Conservation (phyloP, 768 basidiomycete genomes). For the Pleurotus tuoliensis region DNA sequence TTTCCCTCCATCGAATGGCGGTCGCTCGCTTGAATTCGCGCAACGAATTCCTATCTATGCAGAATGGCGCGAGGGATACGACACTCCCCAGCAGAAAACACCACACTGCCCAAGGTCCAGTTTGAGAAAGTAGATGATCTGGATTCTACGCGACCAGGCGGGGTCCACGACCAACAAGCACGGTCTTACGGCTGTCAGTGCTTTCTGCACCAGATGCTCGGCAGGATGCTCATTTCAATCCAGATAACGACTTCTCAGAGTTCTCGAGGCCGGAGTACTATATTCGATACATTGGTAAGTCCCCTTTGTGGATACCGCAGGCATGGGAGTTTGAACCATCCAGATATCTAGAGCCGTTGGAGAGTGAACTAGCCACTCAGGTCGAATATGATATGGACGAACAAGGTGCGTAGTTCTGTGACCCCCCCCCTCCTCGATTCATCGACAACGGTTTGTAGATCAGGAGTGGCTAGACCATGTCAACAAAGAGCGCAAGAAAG, state of each 20-base stretch:
- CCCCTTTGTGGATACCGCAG: conserved; percentile 8
- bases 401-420: conserved; percentile 58
- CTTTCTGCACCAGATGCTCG: not conserved
- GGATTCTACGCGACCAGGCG: conserved; percentile 52
- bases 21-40: too few relatives aligned
- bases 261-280: conserved; percentile 82
- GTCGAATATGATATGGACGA: conserved; percentile 99
- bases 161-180: conserved; percentile 60
- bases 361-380: conserved; percentile 85
- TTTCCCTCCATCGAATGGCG: too few relatives aligned
- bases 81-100: conserved; percentile 23
- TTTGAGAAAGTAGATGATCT: conserved; percentile 67
- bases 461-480: conserved; percentile 90
- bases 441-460: conserved; percentile 43
- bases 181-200: conserved; percentile 72
- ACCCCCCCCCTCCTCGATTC: not conserved
- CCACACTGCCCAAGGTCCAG: conserved; percentile 58
- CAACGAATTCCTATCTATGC: not conserved
- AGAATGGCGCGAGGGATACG: conserved; percentile 37
- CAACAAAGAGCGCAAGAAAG: conserved; percentile 79
- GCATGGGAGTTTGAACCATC: not conserved
- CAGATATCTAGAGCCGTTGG: conserved; percentile 71
- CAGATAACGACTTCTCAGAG: conserved; percentile 60
- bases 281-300: conserved; percentile 83
- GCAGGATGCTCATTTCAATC: not conserved